Evolutionary conservation across 108 stramenopile genomes (phyloP).

Genomic region (Parietichytrium sp.): DNA sequence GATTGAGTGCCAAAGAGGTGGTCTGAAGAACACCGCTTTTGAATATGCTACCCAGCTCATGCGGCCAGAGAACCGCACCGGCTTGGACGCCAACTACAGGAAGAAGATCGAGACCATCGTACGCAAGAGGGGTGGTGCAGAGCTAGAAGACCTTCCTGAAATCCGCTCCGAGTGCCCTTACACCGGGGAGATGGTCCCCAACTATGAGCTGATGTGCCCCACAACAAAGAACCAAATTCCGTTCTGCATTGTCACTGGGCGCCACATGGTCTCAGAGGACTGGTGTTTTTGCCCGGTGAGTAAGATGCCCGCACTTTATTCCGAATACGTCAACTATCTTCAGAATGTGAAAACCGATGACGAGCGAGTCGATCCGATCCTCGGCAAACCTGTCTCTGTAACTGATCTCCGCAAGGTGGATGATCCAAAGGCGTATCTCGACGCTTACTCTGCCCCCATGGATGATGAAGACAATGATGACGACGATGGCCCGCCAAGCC

Average conservation of each 20-base stretch:
- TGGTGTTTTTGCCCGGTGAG: slow-evolving; percentile 65
- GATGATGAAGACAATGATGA: neutral
- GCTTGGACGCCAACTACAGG: slow-evolving; percentile 58
- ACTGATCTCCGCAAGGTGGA: neutral
- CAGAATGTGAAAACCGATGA: slow-evolving; percentile 44
- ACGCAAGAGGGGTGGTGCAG: slow-evolving; percentile 56
- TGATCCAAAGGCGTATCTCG: neutral
- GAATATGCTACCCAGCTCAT: slow-evolving; percentile 60
- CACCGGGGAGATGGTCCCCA: slow-evolving; percentile 46
- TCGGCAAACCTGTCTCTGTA: slow-evolving; percentile 6
- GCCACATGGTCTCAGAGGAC: slow-evolving; percentile 69
- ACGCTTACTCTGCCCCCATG: neutral
- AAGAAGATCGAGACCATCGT: slow-evolving; percentile 69
- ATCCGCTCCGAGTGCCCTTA: slow-evolving; percentile 23
- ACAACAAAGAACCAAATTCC: slow-evolving; percentile 64
- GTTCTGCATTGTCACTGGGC: slow-evolving; percentile 66
- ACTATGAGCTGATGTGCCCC: slow-evolving; percentile 60
- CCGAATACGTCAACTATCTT: slow-evolving; percentile 58
- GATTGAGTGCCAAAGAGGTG: slow-evolving; percentile 67
- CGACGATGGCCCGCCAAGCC: too few species aligned
- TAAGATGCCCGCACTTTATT: slow-evolving; percentile 63
- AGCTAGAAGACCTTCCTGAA: slow-evolving; percentile 39
- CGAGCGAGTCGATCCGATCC: slow-evolving; percentile 45
- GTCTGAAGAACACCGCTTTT: slow-evolving; percentile 58
- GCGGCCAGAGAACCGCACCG: slow-evolving; percentile 56